Evolutionary conservation across 306 rosid species (phyloP).

Genomic region (Crotalaria pallida): DNA sequence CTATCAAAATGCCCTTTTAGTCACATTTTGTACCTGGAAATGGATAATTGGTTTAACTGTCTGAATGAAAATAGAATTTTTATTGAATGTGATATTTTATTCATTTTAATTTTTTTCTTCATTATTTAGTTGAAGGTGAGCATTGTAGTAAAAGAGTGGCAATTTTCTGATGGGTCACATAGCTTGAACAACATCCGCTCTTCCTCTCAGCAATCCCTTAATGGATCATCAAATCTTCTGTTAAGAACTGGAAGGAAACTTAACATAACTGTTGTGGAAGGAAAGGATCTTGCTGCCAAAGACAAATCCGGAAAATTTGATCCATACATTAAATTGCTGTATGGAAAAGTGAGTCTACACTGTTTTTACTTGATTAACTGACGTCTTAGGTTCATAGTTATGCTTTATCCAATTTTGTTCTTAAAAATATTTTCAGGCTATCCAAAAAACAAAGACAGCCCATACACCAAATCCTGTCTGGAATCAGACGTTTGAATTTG

Average conservation of each 20-base stretch:
- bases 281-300: slow-evolving; percentile 63
- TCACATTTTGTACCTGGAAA: neutral
- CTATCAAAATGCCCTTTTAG: neutral
- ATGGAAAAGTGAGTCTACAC: slow-evolving; percentile 69
- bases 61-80: neutral
- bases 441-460: slow-evolving; percentile 58
- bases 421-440: slow-evolving; percentile 39
- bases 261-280: slow-evolving; percentile 61
- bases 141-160: slow-evolving; percentile 86
- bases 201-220: slow-evolving; percentile 41
- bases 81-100: slow-evolving; percentile 1
- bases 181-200: slow-evolving; percentile 38
- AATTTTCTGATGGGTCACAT: slow-evolving; percentile 81
- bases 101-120: slow-evolving; percentile 2
- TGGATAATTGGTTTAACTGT: slow-evolving; percentile 8
- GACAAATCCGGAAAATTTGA: slow-evolving; percentile 68
- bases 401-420: slow-evolving; percentile 10
- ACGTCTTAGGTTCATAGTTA: neutral
- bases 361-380: neutral
- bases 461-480: slow-evolving; percentile 56
- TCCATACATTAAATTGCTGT: slow-evolving; percentile 73
- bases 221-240: slow-evolving; percentile 65
- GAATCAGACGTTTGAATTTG: slow-evolving; percentile 77
- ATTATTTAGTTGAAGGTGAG: slow-evolving; percentile 69
- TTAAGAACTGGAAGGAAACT: slow-evolving; percentile 85